Conservation (phyloP, 768 basidiomycete genomes). For the Crepidotus variabilis region DNA sequence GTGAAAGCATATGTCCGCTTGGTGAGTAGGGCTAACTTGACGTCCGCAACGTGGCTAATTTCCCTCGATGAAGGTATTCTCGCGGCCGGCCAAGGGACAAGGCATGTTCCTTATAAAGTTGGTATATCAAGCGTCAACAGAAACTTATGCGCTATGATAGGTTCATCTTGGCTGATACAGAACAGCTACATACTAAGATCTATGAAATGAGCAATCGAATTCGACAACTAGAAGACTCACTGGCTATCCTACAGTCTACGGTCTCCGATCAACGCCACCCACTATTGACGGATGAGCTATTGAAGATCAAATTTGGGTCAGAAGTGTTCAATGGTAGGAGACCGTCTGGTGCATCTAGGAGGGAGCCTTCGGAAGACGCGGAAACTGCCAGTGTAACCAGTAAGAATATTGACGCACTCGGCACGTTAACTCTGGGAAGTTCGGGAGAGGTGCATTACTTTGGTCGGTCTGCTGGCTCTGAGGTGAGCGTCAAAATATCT, state of each 20-base stretch:
- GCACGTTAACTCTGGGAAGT: conserved; percentile 58
- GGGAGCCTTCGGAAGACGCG: conserved; percentile 2
- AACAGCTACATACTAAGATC: conserved; percentile 63
- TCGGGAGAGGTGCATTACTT: conserved; percentile 62
- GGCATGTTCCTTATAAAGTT: conserved; percentile 22
- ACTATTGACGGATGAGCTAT: conserved; percentile 47
- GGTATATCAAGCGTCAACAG: neutral
- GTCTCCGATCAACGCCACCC: conserved; percentile 58
- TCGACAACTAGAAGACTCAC: conserved; percentile 63
- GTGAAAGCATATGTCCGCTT: conserved; percentile 63
- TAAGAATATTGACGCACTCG: conserved; percentile 51
- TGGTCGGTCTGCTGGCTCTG: conserved; percentile 62
- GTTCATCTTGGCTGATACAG: conserved; percentile 64
- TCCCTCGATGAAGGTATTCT: conserved; percentile 32
- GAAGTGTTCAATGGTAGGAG: conserved; percentile 37
- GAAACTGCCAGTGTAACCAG: conserved; percentile 29
- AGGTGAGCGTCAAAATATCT: conserved; percentile 29
- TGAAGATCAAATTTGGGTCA: conserved; percentile 54
- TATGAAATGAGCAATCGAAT: conserved; percentile 66
- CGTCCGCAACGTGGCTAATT: neutral
- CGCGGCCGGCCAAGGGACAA: conserved; percentile 49
- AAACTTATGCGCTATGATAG: conserved; percentile 23
- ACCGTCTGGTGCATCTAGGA: conserved; percentile 8
- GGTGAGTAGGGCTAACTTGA: conserved; percentile 25
- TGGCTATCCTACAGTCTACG: conserved; percentile 57